Evolutionary conservation across 495 filamentous ascomycete genomes (phyloP).

Genomic region (Neurospora sp.): DNA sequence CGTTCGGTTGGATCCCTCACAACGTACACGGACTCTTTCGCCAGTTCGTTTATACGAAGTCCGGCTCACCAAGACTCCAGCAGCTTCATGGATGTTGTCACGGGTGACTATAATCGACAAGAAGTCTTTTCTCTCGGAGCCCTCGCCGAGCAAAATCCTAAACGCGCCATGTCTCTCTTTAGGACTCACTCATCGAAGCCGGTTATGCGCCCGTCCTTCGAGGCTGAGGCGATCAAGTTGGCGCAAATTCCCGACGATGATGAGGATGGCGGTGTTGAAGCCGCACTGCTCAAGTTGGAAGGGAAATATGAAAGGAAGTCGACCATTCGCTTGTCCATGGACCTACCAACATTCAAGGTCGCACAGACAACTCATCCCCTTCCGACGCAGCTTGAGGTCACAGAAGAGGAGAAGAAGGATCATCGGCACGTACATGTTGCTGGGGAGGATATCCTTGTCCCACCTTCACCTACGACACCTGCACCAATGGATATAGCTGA

Average conservation of each 20-base stretch:
- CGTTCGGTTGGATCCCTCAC: conserved; percentile 63
- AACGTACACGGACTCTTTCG: conserved; percentile 57
- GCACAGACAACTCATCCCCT: conserved; percentile 3
- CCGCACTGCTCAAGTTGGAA: conserved; percentile 84
- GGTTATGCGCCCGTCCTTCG: conserved; percentile 75
- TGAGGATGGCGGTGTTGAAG: conserved; percentile 87
- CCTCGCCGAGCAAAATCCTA: conserved; percentile 39
- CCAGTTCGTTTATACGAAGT: conserved; percentile 45
- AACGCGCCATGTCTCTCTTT: conserved; percentile 49
- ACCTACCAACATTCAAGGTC: conserved; percentile 7
- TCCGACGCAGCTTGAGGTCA: conserved; percentile 11
- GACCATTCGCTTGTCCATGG: conserved; percentile 28
- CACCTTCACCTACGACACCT: conserved; percentile 17
- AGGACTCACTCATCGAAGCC: conserved; percentile 67
- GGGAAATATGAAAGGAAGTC: conserved; percentile 61
- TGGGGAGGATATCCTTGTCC: conserved; percentile 19
- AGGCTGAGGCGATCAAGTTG: conserved; percentile 79
- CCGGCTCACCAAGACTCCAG: conserved; percentile 22
- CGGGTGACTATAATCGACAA: conserved; percentile 25
- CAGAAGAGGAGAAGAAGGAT: conserved; percentile 33
- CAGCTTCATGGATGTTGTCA: conserved; percentile 34
- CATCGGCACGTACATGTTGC: conserved; percentile 36
- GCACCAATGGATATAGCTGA: conserved; percentile 8
- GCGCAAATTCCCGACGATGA: conserved; percentile 82
- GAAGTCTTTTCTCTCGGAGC: conserved; percentile 50